A percentile compares a stretch with the other conserved stretches of the same genome.
Conservation (phyloP, 2,329 filamentous ascomycete genomes). For the Nigrospora sphaerica region DNA sequence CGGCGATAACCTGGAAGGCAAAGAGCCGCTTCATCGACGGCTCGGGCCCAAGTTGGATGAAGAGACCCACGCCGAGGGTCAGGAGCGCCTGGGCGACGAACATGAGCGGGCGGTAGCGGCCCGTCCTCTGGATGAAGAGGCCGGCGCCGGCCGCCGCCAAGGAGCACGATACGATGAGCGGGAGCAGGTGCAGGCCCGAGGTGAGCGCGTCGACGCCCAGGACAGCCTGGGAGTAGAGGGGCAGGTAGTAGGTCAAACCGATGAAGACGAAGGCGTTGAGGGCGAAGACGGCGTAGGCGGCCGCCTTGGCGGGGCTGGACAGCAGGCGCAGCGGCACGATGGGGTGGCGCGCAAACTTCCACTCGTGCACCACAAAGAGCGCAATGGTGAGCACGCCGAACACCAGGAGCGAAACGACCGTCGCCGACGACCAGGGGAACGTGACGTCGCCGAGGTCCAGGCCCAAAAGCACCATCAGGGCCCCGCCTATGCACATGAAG, state of each 20-base stretch:
- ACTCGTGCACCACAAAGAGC: constrained; percentile 55
- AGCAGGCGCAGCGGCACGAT: constrained; percentile 64
- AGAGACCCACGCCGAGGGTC: constrained; percentile 51
- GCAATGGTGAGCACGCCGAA: constrained; percentile 44
- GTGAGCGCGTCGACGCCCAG: constrained; percentile 51
- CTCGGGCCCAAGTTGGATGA: constrained; percentile 47
- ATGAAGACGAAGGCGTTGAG: constrained; percentile 54
- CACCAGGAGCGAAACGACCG: constrained; percentile 55
- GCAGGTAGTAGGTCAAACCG: constrained; percentile 61
- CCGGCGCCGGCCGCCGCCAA: constrained; percentile 30
- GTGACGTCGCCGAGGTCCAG: constrained; percentile 62
- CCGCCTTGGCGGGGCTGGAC: constrained; percentile 44
- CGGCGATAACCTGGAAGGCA: constrained; percentile 51
- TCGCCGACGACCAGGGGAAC: constrained; percentile 54
- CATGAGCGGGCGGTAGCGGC: constrained; percentile 50
- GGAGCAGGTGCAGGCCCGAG: constrained; percentile 57
- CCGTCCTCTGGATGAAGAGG: constrained; percentile 34
- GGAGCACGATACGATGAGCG: constrained; percentile 46
- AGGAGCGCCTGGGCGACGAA: constrained; percentile 44
- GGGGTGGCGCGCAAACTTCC: constrained; percentile 55
- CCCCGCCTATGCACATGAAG: constrained; percentile 54
- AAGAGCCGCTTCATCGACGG: constrained; percentile 39
- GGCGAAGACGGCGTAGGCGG: constrained; percentile 40
- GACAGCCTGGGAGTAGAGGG: constrained; percentile 66
- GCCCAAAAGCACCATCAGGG: constrained; percentile 63